Evolutionary conservation across 2,329 filamentous ascomycete species (phyloP).

Genomic region (Zymoseptoria passerinii): DNA sequence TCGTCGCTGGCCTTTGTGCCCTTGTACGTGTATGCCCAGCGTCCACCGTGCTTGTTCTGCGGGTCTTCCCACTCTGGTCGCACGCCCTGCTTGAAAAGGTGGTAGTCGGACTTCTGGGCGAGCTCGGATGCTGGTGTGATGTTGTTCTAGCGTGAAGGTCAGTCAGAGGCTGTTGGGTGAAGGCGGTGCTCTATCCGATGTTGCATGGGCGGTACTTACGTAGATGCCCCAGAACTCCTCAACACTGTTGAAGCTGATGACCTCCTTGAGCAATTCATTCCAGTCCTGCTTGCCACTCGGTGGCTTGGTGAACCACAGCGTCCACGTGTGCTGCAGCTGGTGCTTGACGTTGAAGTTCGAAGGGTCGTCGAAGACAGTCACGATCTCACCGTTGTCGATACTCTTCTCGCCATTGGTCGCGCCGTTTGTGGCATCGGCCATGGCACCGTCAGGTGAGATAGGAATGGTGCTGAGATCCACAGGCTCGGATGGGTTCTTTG

Average conservation of each 20-base stretch:
- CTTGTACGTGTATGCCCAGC: slow-evolving; percentile 98
- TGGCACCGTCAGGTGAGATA: slow-evolving; percentile 43
- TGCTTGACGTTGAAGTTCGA: slow-evolving; percentile 99
- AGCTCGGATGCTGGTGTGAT: slow-evolving; percentile 94
- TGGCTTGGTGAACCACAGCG: slow-evolving; percentile 98
- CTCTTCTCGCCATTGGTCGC: slow-evolving; percentile 35
- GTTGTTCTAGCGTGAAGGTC: slow-evolving; percentile 64
- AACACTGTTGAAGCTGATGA: slow-evolving; percentile 96
- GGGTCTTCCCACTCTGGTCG: slow-evolving; percentile 97
- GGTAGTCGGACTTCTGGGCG: slow-evolving; percentile 96
- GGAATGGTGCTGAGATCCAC: slow-evolving; percentile 50
- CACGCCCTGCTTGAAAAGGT: slow-evolving; percentile 96
- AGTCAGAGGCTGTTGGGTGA: slow-evolving; percentile 9
- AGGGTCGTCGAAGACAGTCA: slow-evolving; percentile 96
- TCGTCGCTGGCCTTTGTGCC: slow-evolving; percentile 92
- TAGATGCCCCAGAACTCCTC: slow-evolving; percentile 99
- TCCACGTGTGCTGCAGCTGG: slow-evolving; percentile 95
- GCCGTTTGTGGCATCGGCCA: slow-evolving; percentile 40
- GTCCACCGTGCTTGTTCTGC: slow-evolving; percentile 98
- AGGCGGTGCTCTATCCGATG: neutral
- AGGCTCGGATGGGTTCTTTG: slow-evolving; percentile 27
- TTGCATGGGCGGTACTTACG: slow-evolving; percentile 50
- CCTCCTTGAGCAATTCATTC: slow-evolving; percentile 96
- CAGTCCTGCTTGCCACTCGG: slow-evolving; percentile 94
- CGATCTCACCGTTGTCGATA: slow-evolving; percentile 48